A percentile compares a stretch with the other conserved stretches of the same genome.
phyloP scores from a whole-genome alignment of 441 rosid genomes.

The Geranium incanum region DNA sequence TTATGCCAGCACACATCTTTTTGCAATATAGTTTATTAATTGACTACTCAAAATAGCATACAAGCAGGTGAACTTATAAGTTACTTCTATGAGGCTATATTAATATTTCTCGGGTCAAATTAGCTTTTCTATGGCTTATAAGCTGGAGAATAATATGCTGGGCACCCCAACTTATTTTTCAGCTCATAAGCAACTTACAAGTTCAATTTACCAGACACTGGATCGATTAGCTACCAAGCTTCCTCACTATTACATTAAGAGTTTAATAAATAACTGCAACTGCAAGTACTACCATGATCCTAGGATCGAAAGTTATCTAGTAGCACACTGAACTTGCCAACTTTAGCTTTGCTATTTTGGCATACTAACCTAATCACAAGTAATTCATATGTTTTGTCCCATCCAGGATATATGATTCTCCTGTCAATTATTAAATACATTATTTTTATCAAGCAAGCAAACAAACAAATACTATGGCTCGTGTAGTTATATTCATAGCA shows the following conservation, averaged over 20 bases:
- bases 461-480: background rate
- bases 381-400: constrained; percentile 7
- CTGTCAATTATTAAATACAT: background rate
- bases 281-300: background rate
- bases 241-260: constrained; percentile 11
- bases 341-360: background rate
- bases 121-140: background rate
- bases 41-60: background rate
- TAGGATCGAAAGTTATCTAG: constrained; percentile 4
- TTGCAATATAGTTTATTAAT: background rate
- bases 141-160: background rate
- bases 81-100: background rate
- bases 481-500: background rate
- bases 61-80: background rate
- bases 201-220: too few species aligned
- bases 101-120: background rate
- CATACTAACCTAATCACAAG: background rate
- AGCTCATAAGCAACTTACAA: background rate
- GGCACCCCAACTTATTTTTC: background rate
- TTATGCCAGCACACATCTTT: background rate
- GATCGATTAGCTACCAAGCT: background rate
- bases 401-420: background rate
- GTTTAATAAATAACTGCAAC: constrained; percentile 1
- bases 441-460: background rate
- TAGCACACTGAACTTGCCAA: background rate